phyloP scores from a whole-genome alignment of 148 eudicot species.

The Polygonum maritimum region DNA sequence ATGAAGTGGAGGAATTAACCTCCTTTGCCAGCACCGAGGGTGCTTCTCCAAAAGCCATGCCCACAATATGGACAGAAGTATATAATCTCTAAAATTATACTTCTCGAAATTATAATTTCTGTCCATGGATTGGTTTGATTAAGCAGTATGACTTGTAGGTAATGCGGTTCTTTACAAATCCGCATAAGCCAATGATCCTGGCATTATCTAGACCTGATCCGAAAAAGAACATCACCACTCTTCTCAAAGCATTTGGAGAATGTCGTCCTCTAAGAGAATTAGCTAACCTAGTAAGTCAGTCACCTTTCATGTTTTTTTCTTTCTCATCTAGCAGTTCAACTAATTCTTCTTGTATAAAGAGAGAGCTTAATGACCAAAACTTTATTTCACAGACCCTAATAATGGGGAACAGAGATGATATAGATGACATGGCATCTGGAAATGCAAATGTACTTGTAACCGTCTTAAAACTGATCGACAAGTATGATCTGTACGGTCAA shows the following conservation, averaged over 20 bases:
- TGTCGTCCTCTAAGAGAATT: conserved; percentile 63
- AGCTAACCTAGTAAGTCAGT: conserved; percentile 60
- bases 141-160: conserved; percentile 27
- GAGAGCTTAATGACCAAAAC: not conserved
- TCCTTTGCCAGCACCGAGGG: conserved; percentile 37
- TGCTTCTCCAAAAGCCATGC: conserved; percentile 50
- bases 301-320: not conserved
- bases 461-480: conserved; percentile 54
- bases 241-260: conserved; percentile 72
- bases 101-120: not conserved
- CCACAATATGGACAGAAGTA: conserved; percentile 63
- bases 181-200: conserved; percentile 74
- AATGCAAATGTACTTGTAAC: conserved; percentile 57
- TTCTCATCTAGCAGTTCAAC: not conserved
- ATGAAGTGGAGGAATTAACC: conserved; percentile 45
- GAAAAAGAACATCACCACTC: conserved; percentile 70
- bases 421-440: conserved; percentile 66
- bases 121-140: not conserved
- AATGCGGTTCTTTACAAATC: conserved; percentile 66
- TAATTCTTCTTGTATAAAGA: not conserved
- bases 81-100: not conserved
- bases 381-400: conserved; percentile 44
- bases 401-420: conserved; percentile 79
- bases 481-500: conserved; percentile 66
- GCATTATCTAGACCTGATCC: conserved; percentile 79